Base-by-base conservation (phyloP, 139 green algal species). In the Chlamydomonas eustigma region DNA sequence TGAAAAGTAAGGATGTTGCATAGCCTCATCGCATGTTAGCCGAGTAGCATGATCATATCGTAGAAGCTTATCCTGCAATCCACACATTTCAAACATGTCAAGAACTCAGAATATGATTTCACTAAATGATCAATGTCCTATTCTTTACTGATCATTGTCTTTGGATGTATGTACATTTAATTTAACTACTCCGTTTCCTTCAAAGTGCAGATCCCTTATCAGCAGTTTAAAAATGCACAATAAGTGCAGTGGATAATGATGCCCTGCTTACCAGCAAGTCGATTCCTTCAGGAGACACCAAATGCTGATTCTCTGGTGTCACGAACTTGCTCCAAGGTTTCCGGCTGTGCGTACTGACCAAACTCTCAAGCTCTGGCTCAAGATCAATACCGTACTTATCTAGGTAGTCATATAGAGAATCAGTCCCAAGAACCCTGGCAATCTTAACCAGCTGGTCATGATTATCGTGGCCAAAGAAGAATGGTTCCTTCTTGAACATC, bases 401-500 rank as follows among this genome's bases (percentile, higher is more conserved):
- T 25, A 75, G 69, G 69, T 37, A 65, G 69, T 75, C 68, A 24
- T 75, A 75, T 5, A 75, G 68, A 24, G 37, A 86, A 31, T 98
- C 93, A 0, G 92, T 99, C 71, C 96, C 96, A 78, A 99, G 90
- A 50, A 99, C 95, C 34, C 75, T 76, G 18, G 93, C 76, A 52
- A 81, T 81, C 85, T 99, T 99, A 58, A 97, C 96, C 39, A 99
- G 88, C 82, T 90, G 82, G 78, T 99, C 96, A 77, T 98, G 97
- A 87, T 99, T 99, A 88, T 99, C 96, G 80, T 97, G 93, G 1
- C 96, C 96, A 74, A 96, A 97, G 88, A 99, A 99, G 86, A 99
- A 99, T n/a, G 96, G 96, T 65, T 75, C 75, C 50, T 75, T 52
- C 44, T 30, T 71, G 77, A 82, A 82, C 37, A 82, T 78, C 24